Evolutionary conservation across 1,284 basidiomycete genomes (phyloP), one percentile per base, ranked within the genome.

Genomic region (Cystobasidium sp.): DNA sequence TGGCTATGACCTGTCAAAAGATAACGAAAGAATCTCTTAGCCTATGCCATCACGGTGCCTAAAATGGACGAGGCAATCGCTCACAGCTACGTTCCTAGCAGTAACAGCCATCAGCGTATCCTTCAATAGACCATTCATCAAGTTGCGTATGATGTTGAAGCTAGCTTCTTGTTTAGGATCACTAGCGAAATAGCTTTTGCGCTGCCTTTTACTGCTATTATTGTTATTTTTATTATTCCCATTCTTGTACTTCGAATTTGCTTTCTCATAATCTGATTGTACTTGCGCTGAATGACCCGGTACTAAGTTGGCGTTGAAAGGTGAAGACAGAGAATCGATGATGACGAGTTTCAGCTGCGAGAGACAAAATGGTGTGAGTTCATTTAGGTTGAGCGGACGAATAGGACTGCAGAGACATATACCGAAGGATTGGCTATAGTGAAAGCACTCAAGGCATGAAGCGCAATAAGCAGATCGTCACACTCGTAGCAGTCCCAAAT

Each of bases 241-340:
- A 47, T 68, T 68, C 31, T 49, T 68, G 39, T 58, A 44, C 9
- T 47, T 59, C n/a, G 37, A 58, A 39, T 53, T 22, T 22, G 51
- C 31, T 44, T 63, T 52, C 18, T 64, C 47, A 8, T 39, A 22
- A 55, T 62, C 69, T n/a, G 46, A 37, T 22, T 64, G 16, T 5
- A 63, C 52, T 20, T 71, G 52, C 10, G 64, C 41, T 12, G 72
- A 65, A 22, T 74, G 65, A 43, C 47, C 49, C 10, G 75, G 75
- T n/a, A 76, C 74, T n/a, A 67, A 14, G 39, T 66, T 51, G 20
- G 71, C 41, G 8, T 58, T 66, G n/a, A 76, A 52, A 18, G 64
- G 70, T 44, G 64, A 24, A 10, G 75, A 72, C 18, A 76, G 53
- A 10, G 68, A 62, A 46, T 76, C 75, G 8, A 76, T 64, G 47